Base-by-base conservation (phyloP, 768 basidiomycete species). In the Suillus weaverae region DNA sequence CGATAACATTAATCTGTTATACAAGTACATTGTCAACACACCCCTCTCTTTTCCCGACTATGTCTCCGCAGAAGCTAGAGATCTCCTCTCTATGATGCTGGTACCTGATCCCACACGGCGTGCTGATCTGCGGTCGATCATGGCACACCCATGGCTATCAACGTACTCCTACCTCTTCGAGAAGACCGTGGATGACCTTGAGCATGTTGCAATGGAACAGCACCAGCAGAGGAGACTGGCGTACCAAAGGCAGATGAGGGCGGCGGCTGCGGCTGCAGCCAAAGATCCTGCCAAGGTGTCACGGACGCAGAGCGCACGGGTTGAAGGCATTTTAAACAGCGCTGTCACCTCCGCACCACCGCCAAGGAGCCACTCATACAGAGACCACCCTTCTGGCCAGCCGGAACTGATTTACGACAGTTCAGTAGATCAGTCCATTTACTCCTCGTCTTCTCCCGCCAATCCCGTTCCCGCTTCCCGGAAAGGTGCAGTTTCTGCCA, bases 1-100 rank as follows among this genome's bases (percentile, higher is more conserved):
- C 64, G 97, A 99, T 81, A 99, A 99, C 80, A 99, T 99, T 81
- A 99, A 99, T 73, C 85, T 99, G 6, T 80, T 99, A 55, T 99
- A 99, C 87, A 94, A 92, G 75, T 99, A 99, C 79, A 99, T 99
- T 78, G 91, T 99, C 78, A 95, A 90, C 81, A 99, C 97, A 1
- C 92, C 92, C 11, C 88, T 99, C 66, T 92, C 94, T 30, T 98
- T 99, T 82, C 97, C 96, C n/a, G 94, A 97, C 54, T 97, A 97
- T 76, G 88, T 98, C 70, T 92, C 94, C 6, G 73, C 83, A 10
- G 87, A 90, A 63, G 95, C 95, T 38, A 84, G 94, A 59, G 88
- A 95, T 72, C 83, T 99, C 22, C 83, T 99, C 8, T 83, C 86
- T 62, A 86, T 89, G 75, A 99, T 99, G 96, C 90, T 99, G 64